Evolutionary conservation across 768 basidiomycete species (phyloP).

Genomic region (Lanmaoa pseudosensibilis): DNA sequence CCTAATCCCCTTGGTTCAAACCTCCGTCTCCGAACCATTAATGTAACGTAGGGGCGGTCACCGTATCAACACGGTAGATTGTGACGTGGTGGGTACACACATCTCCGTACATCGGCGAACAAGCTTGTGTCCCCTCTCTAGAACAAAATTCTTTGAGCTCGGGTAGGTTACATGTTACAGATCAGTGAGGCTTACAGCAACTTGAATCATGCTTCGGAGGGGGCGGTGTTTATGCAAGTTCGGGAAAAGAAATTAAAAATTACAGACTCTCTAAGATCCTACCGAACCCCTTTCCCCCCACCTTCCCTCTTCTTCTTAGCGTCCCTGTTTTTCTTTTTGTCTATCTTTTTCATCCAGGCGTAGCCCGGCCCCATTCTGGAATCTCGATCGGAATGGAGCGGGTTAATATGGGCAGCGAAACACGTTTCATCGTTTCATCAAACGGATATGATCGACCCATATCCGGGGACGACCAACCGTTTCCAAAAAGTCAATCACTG

Average conservation of each 20-base stretch:
- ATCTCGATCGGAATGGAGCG: slow-evolving; percentile 11
- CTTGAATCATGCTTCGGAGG: not conserved
- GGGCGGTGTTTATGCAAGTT: not conserved
- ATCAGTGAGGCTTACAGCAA: not conserved
- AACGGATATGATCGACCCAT: not conserved
- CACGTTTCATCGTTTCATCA: slow-evolving; percentile 9
- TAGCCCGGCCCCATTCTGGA: too few species aligned
- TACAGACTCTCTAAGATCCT: not conserved
- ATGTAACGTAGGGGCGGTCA: not conserved
- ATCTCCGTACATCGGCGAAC: slow-evolving; percentile 13
- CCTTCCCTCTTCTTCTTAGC: not conserved
- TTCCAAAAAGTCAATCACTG: not conserved
- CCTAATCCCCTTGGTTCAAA: slow-evolving; percentile 8
- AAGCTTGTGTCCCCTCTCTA: not conserved
- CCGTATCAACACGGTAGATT: slow-evolving; percentile 21
- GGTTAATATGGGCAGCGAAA: slow-evolving; percentile 1
- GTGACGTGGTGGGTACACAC: slow-evolving; percentile 18
- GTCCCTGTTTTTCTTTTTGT: not conserved
- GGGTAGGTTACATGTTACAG: slow-evolving; percentile 7
- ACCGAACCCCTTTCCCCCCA: not conserved
- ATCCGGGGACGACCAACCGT: not conserved
- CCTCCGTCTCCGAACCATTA: slow-evolving; percentile 9
- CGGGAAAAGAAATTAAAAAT: not conserved
- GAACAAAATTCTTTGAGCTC: slow-evolving; percentile 4
- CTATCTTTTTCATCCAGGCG: not conserved